Base-by-base conservation (phyloP, 2,329 filamentous ascomycete species). In the Paracorniculantispora psalliotae region DNA sequence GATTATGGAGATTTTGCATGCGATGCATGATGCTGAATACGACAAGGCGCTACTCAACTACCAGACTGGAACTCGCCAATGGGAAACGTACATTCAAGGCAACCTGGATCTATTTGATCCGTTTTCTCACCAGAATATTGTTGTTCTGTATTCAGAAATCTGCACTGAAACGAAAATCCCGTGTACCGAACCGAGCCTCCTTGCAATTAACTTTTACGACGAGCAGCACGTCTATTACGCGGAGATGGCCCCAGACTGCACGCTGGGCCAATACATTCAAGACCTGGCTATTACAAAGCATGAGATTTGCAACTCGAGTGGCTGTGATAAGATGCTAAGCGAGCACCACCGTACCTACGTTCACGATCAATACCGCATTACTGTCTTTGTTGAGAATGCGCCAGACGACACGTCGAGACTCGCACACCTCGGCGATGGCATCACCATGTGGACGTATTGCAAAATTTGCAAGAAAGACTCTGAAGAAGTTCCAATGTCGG, bases 391-490 rank as follows among this genome's bases (percentile, higher is more conserved):
- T 17, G 90, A 96, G 68, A 68, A 72, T 30, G 63, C 73, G 6
- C 66, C 72, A 12, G 87, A 86, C 33, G 72, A 75, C 3, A 67
- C 73, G 3, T 67, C 71, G 3, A 67, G 67, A 56, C 61, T 61
- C 19, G 66, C 72, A 30, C 87, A 73, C 84, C 70, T 69, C 56
- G 73, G 73, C 44, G 75, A 77, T 46, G 89, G 87, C 2, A 96
- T 99, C 59, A 83, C 92, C 59, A 97, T 99, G 91, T 99, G 96
- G 96, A 97, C 91, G 64, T 91, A 89, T 66, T 99, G 94, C 77
- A 94, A 96, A 67, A 81, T 90, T 30, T 99, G 96, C 72, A 88
- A 90, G 55, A 91, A 91, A 64, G 92, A 97, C 70, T 96, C 93
- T 0, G 90, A 91, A 41, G 87, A 92, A 50, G 89, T 90, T 64